phyloP scores from a whole-genome alignment of 345 rosid genomes.

The Turnera subulata region DNA sequence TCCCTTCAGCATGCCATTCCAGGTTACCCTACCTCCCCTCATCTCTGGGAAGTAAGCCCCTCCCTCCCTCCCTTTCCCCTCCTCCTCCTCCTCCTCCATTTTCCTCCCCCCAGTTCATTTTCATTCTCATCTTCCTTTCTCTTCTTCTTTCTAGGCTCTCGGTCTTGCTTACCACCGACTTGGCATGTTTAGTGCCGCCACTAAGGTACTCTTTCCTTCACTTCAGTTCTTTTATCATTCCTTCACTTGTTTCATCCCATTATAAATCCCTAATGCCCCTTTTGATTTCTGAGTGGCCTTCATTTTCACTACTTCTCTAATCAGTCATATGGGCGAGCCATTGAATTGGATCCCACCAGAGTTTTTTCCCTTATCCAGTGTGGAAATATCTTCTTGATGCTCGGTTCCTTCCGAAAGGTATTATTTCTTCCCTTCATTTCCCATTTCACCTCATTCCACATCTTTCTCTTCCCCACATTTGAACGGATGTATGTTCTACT shows the following conservation, averaged over 20 bases:
- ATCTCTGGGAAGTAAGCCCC: slow-evolving; percentile 80
- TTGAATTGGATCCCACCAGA: slow-evolving; percentile 71
- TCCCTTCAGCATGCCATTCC: slow-evolving; percentile 93
- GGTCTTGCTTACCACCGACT: slow-evolving; percentile 91
- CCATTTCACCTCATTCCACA: not conserved
- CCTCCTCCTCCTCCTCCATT: not conserved
- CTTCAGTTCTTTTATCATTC: not conserved
- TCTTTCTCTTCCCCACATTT: not conserved
- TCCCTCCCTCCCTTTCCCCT: not conserved
- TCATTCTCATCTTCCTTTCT: not conserved
- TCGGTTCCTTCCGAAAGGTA: slow-evolving; percentile 90
- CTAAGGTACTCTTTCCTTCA: slow-evolving; percentile 49
- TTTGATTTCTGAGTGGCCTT: too few species aligned
- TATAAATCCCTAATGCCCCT: too few species aligned
- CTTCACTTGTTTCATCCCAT: too few species aligned
- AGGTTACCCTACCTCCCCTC: slow-evolving; percentile 73
- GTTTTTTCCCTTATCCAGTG: slow-evolving; percentile 76
- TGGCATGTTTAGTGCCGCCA: slow-evolving; percentile 94
- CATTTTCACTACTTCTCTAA: not conserved
- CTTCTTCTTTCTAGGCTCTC: slow-evolving; percentile 51
- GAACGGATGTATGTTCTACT: not conserved
- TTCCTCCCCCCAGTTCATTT: not conserved
- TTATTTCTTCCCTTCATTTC: not conserved
- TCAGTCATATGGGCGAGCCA: slow-evolving; percentile 84
- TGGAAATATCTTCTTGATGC: slow-evolving; percentile 85